phyloP scores from a whole-genome alignment of 2,329 filamentous ascomycete genomes.

The Penicillium sp. region DNA sequence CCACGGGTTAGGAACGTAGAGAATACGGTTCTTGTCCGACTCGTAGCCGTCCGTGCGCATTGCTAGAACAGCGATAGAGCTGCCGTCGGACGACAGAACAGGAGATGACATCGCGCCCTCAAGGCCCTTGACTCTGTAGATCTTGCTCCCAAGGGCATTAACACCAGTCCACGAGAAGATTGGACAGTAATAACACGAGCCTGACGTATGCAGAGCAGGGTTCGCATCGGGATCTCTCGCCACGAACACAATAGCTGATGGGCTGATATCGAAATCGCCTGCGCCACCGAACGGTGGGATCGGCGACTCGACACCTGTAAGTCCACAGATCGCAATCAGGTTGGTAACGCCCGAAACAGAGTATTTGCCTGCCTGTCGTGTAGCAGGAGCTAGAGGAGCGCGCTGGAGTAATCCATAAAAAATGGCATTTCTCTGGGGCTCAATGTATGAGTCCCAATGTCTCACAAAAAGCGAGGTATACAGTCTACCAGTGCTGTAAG shows the following conservation, averaged over 20 bases:
- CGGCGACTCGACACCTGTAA: slow-evolving; percentile 50
- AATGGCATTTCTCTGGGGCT: slow-evolving; percentile 55
- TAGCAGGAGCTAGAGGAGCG: slow-evolving; percentile 42
- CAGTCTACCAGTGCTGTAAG: slow-evolving; percentile 51
- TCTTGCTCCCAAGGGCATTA: slow-evolving; percentile 35
- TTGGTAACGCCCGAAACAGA: slow-evolving; percentile 50
- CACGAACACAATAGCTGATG: slow-evolving; percentile 51
- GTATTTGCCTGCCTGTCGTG: slow-evolving; percentile 44
- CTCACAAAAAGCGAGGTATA: slow-evolving; percentile 59
- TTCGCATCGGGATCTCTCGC: slow-evolving; percentile 52
- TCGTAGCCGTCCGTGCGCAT: slow-evolving; percentile 54
- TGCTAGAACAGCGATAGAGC: slow-evolving; percentile 48
- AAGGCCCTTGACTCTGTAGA: slow-evolving; percentile 39
- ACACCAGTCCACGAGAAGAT: slow-evolving; percentile 49
- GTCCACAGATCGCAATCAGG: slow-evolving; percentile 44
- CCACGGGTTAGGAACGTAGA: slow-evolving; percentile 50
- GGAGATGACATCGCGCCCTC: slow-evolving; percentile 52
- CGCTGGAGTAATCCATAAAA: slow-evolving; percentile 55
- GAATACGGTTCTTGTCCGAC: slow-evolving; percentile 52
- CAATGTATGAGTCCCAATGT: slow-evolving; percentile 59
- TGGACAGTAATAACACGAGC: slow-evolving; percentile 51
- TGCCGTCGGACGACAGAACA: slow-evolving; percentile 50
- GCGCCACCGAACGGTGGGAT: slow-evolving; percentile 55
- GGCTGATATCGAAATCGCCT: slow-evolving; percentile 53
- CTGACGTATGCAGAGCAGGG: slow-evolving; percentile 53